Evolutionary conservation across 441 rosid species (phyloP).

Genomic region (Populus tomentosa): DNA sequence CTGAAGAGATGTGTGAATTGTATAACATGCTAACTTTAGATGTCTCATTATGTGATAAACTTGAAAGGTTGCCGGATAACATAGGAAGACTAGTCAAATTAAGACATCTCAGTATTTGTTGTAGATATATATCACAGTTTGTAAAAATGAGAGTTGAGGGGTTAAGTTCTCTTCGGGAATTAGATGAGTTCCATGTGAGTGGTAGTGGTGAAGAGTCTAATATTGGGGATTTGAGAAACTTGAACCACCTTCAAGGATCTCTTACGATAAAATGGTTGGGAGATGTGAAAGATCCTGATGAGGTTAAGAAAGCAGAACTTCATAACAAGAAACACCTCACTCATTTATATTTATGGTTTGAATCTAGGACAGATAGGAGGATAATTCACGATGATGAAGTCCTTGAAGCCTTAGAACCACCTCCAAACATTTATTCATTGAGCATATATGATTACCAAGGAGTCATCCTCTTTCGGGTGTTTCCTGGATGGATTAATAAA

Average conservation of each 20-base stretch:
- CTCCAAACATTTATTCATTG: background rate
- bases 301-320: constrained; percentile 2
- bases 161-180: background rate
- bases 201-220: too few relatives aligned
- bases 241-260: too few relatives aligned
- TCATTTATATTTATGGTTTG: background rate
- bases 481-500: background rate
- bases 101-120: background rate
- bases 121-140: rapidly evolving
- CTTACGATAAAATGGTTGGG: too few relatives aligned
- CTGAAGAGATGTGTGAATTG: too few relatives aligned
- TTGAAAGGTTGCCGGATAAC: background rate
- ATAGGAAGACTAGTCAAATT: background rate
- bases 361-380: background rate
- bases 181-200: background rate
- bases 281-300: too few relatives aligned
- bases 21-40: too few relatives aligned
- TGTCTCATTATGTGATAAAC: rapidly evolving
- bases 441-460: background rate
- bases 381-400: background rate
- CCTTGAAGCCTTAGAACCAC: constrained; percentile 17
- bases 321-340: background rate
- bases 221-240: too few relatives aligned
- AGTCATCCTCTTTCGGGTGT: too few relatives aligned
- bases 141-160: background rate